Percentiles rank a stretch among this genome's conserved stretches.
phyloP scores from a whole-genome alignment of 75 land plant species.

The Selaginella tamariscina region DNA sequence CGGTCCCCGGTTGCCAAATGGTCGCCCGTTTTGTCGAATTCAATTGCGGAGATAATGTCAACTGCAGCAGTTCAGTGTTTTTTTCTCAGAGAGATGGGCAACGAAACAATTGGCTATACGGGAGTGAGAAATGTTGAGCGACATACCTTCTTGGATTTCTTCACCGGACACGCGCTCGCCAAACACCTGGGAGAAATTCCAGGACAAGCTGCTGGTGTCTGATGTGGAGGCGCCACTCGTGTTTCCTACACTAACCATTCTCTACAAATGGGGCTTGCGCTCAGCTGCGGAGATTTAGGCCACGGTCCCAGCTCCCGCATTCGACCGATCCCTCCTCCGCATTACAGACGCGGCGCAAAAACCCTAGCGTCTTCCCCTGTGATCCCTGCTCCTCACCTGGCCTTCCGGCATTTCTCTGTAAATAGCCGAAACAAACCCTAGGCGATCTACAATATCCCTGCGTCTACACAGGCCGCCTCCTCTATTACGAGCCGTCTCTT shows the following conservation, averaged over 20 bases:
- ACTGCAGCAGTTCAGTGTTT: constrained; percentile 20
- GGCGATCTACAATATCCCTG: too few relatives aligned
- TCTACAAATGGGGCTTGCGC: background rate
- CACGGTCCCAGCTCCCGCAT: background rate
- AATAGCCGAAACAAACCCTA: too few relatives aligned
- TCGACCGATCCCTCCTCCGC: background rate
- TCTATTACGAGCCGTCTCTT: too few relatives aligned
- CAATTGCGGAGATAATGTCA: constrained; percentile 25
- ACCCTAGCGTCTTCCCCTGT: background rate
- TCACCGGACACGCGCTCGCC: constrained; percentile 54
- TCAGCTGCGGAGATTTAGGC: background rate
- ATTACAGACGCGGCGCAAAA: background rate
- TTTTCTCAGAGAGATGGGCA: background rate
- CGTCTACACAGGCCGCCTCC: too few relatives aligned
- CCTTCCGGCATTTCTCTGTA: too few relatives aligned
- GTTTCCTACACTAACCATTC: background rate
- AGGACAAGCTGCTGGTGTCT: constrained; percentile 6
- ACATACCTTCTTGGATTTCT: constrained; percentile 52
- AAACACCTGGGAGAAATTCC: constrained; percentile 71
- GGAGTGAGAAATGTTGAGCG: too few relatives aligned
- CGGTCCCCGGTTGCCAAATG: constrained; percentile 70
- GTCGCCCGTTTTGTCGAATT: constrained; percentile 51
- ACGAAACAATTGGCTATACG: too few relatives aligned
- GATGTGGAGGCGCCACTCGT: background rate
- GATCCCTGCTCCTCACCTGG: too few relatives aligned